Evolutionary conservation across 106 monocot species (phyloP), one percentile per base, ranked within the genome.

Genomic region (Acorus gramineus): DNA sequence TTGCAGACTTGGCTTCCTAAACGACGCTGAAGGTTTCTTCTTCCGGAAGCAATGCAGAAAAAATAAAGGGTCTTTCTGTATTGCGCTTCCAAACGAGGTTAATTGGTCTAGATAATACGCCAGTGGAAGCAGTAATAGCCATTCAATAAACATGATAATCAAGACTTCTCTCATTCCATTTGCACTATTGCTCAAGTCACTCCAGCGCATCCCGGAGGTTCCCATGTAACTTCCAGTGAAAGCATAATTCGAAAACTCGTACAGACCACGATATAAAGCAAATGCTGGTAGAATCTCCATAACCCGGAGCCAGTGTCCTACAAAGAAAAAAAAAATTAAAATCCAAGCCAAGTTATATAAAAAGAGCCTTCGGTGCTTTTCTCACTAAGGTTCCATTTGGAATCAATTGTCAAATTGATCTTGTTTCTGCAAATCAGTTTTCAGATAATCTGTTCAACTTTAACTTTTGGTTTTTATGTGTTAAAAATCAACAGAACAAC

Each of bases 231-330:
- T 46, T 66, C 81, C 87, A 11, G n/a, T 46, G 62, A 78, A 84
- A 8, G 92, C 63, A 55, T 84, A 92, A 14, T 79, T 63, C n/a
- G 69, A 61, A 58, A 92, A 70, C 62, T 92, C 92, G 58, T 92
- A 92, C 42, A 87, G 61, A 3, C 92, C 92, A 42, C 92, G 77
- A 63, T 73, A 87, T 42, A 87, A 71, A 2, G 87, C 80, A 62
- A 92, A 92, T 59, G 71, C 84, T 11, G 92, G 90, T 53, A 86
- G 8, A 14, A 86, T 47, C 71, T 91, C 84, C 76, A 91, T 68
- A 11, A 91, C 75, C 56, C 70, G 8, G 7, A 86, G 64, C 86
- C 86, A 91, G 12, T 42, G 50, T 67, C 64, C 90, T 91, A 44
- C 1, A 28, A 28, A 28, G 13, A 55, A 63, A 3, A 57, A 45